phyloP scores from a whole-genome alignment of 257 asterid species.

The Prunella vulgaris region DNA sequence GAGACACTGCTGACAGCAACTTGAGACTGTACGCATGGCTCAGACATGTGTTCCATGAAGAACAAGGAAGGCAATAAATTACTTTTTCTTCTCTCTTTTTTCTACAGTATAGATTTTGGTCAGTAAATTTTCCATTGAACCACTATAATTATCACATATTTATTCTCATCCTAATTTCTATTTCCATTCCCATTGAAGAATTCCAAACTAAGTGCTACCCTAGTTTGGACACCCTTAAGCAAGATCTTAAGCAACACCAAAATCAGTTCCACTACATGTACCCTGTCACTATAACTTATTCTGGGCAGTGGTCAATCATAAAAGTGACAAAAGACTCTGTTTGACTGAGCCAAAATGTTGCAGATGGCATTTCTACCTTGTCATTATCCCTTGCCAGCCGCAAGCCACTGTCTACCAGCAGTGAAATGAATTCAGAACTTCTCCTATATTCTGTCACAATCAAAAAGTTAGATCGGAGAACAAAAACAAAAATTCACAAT shows the following conservation, averaged over 20 bases:
- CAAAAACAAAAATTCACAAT: constrained; percentile 16
- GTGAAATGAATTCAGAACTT: constrained; percentile 40
- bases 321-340: not conserved
- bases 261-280: constrained; percentile 13
- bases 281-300: constrained; percentile 5
- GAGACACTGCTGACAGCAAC: not conserved
- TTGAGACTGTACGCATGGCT: not conserved
- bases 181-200: no score
- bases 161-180: no score
- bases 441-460: constrained; percentile 44
- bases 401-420: constrained; percentile 65
- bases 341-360: not conserved
- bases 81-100: not conserved
- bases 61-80: not conserved
- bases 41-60: not conserved
- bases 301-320: constrained; percentile 6
- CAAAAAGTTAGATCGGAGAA: constrained; percentile 26
- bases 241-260: constrained; percentile 9
- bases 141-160: no score
- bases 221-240: not conserved
- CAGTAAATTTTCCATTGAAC: not conserved
- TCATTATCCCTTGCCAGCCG: constrained; percentile 78
- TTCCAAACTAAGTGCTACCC: no score
- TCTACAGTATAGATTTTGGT: not conserved
- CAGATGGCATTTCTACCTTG: constrained; percentile 51